Conservation (phyloP, 1,284 basidiomycete genomes). For the Austroboletus novae-zelandiae region DNA sequence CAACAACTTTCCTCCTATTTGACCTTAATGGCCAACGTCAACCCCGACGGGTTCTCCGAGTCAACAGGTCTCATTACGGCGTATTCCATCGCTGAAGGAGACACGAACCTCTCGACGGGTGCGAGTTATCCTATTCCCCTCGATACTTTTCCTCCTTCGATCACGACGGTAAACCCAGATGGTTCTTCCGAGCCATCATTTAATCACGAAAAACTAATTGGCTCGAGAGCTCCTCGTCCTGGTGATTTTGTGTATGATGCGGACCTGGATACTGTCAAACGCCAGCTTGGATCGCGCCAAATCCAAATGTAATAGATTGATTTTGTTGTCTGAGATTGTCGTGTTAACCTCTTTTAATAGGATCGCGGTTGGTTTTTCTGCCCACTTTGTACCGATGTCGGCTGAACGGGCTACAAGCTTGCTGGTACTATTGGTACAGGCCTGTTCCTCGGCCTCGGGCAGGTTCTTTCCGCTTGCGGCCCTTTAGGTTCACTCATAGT, state of each 20-base stretch:
- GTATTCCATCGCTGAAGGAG: too few species aligned
- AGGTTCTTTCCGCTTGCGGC: conserved; percentile 52
- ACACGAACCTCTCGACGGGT: too few species aligned
- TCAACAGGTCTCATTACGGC: too few species aligned
- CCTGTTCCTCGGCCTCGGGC: conserved; percentile 79
- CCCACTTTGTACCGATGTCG: not conserved
- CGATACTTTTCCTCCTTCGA: not conserved
- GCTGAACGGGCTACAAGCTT: conserved; percentile 42
- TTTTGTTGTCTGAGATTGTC: too few species aligned
- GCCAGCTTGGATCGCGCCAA: conserved; percentile 23
- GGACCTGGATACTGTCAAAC: conserved; percentile 23
- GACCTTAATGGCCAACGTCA: too few species aligned
- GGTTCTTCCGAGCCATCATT: not conserved
- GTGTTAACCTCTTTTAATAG: conserved; percentile 30
- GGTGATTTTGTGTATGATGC: conserved; percentile 16
- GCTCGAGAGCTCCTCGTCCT: not conserved
- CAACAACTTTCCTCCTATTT: too few species aligned
- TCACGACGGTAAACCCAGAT: not conserved
- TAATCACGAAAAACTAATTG: not conserved
- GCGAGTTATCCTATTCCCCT: too few species aligned
- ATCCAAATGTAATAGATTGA: conserved; percentile 25
- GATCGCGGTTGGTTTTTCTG: conserved; percentile 47
- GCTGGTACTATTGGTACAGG: conserved; percentile 77
- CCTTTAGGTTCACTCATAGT: conserved; percentile 62
- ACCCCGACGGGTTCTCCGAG: too few species aligned